A percentile compares a stretch with the other conserved stretches of the same genome.
Evolutionary conservation across 164 flowering plant genomes (phyloP).

Genomic region (Liquidambar formosana): DNA sequence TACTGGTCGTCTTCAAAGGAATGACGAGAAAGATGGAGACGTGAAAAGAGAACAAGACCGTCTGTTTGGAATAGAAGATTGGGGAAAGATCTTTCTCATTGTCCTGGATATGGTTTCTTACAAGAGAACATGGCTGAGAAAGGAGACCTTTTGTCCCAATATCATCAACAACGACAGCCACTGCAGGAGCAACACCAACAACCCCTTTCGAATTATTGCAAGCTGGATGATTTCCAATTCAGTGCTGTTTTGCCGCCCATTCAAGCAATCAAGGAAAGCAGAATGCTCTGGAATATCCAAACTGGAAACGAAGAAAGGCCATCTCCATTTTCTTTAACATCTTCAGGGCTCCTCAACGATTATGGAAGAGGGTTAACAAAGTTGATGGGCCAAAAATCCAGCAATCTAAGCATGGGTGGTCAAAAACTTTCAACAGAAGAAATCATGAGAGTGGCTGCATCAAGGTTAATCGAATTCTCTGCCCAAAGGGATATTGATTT

Average conservation of each 20-base stretch:
- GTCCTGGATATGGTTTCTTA: not conserved
- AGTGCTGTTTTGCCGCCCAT: not conserved
- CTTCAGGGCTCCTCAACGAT: slow-evolving; percentile 17
- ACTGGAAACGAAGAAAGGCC: not conserved
- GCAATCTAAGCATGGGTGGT: not conserved
- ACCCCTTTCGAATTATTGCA: slow-evolving; percentile 6
- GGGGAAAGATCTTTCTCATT: slow-evolving; percentile 4
- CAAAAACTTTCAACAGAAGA: slow-evolving; percentile 29
- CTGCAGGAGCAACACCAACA: not conserved
- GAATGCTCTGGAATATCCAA: not conserved
- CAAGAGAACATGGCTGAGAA: not conserved
- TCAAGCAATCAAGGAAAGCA: not conserved
- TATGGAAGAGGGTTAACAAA: slow-evolving; percentile 15
- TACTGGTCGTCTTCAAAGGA: not conserved
- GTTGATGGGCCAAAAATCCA: not conserved
- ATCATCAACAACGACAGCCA: not conserved
- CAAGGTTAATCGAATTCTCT: slow-evolving; percentile 28
- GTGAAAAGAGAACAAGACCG: not conserved
- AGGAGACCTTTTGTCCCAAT: not conserved
- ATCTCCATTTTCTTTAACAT: slow-evolving; percentile 10
- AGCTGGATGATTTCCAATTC: slow-evolving; percentile 1
- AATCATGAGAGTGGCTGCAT: slow-evolving; percentile 35
- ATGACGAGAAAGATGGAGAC: slow-evolving; percentile 2
- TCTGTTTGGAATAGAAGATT: slow-evolving; percentile 6
- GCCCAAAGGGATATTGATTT: slow-evolving; percentile 18